phyloP scores from a whole-genome alignment of 495 filamentous ascomycete genomes.

The Lepidopterella palustris region DNA sequence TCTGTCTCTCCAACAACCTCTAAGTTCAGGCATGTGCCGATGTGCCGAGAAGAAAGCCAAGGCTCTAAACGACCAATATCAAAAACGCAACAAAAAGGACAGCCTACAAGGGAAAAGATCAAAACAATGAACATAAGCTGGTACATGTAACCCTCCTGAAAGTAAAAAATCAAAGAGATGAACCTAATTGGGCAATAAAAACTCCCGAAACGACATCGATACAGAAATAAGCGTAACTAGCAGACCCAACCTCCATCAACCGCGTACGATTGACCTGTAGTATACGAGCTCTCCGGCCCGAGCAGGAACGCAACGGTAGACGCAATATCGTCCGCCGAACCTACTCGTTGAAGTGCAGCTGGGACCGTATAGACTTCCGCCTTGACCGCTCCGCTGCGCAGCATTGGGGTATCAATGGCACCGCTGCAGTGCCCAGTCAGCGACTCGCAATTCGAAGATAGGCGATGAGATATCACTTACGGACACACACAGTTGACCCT shows the following conservation, averaged over 20 bases:
- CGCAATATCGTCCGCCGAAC: conserved; percentile 18
- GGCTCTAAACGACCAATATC: too few species aligned
- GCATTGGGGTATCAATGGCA: conserved; percentile 11
- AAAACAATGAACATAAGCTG: too few species aligned
- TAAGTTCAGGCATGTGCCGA: too few species aligned
- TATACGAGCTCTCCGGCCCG: conserved; percentile 22
- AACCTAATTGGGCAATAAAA: too few species aligned
- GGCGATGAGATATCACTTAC: conserved; percentile 5
- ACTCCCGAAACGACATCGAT: too few species aligned
- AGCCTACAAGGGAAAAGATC: too few species aligned
- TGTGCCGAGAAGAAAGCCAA: too few species aligned
- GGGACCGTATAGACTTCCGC: neutral
- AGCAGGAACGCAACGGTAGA: conserved; percentile 27
- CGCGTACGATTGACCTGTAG: conserved; percentile 17
- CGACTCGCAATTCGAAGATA: neutral
- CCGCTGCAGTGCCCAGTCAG: conserved; percentile 1
- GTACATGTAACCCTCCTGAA: too few species aligned
- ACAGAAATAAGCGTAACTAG: too few species aligned
- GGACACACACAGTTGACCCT: conserved; percentile 48
- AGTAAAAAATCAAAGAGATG: too few species aligned
- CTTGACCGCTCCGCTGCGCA: neutral
- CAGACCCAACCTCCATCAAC: conserved; percentile 29
- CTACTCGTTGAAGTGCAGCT: conserved; percentile 6
- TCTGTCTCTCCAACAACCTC: too few species aligned
- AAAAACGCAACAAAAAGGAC: too few species aligned